Base-by-base conservation (phyloP, 441 rosid species). In the Pelargonium australe region DNA sequence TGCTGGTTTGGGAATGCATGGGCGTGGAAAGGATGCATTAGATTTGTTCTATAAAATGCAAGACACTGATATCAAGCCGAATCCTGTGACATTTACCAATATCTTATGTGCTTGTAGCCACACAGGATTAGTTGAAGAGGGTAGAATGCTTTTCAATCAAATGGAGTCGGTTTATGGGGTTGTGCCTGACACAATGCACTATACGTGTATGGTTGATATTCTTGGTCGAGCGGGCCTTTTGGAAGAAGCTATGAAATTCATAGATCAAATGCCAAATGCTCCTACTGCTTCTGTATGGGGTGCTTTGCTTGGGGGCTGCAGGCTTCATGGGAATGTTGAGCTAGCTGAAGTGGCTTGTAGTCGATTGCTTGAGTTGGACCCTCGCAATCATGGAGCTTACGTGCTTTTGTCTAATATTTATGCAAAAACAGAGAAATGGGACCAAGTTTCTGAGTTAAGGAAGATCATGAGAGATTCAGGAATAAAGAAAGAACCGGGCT, bases 71-170 rank as follows among this genome's bases (percentile, higher is more conserved):
- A 81, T 83, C 58, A 85, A 73, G 78, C 95, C 92, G 7, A 87
- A 80, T 72, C 78, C 84, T 63, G 86, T 85, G 72, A 89, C 89
- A 14, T 89, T 84, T 74, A 87, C 91, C 43, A 86, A 83, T 67
- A 72, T 89, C 13, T 75, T 87, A 55, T 84, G 88, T 31, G 96
- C 87, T 72, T 87, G 93, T 75, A 87, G 96, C 80, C 96, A 89
- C 63, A 13, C 84, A 2, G 89, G 96, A 71, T 76, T 89, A 63
- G 91, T 87, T 60, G 81, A 79, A 31, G 86, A 81, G 65, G 96
- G 88, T 13, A 84, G 78, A 77, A 69, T 70, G 49, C 67, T 87
- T 69, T 86, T 87, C 66, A 7, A 69, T 68, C 68, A 84, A 75
- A 85, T 87, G 89, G 84, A 80, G 63, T 64, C 83, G 0, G 78